Evolutionary conservation across 1,139 yeast species (phyloP).

Genomic region (Keqinozyma sinolaborantium): DNA sequence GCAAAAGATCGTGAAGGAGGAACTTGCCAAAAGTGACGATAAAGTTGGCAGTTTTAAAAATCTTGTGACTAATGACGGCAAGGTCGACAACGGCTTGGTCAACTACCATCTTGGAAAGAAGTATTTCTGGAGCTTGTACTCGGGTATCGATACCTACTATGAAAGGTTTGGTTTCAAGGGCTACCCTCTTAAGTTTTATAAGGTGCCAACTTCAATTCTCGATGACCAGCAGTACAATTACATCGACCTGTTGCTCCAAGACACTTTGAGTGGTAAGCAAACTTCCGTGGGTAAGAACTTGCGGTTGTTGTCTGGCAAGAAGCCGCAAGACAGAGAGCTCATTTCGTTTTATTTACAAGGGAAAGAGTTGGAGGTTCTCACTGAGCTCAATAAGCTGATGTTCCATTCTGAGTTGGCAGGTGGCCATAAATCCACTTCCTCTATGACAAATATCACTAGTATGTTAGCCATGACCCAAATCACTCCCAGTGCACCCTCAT

Average conservation of each 20-base stretch:
- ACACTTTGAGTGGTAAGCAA: slow-evolving; percentile 7
- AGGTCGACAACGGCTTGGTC: slow-evolving; percentile 29
- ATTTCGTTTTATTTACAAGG: slow-evolving; percentile 30
- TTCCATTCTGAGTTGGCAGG: slow-evolving; percentile 35
- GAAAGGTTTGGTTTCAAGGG: slow-evolving; percentile 37
- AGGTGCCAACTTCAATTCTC: slow-evolving; percentile 23
- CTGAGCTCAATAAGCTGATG: slow-evolving; percentile 34
- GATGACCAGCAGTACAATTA: slow-evolving; percentile 16
- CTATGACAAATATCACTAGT: slow-evolving; percentile 29
- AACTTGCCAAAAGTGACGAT: slow-evolving; percentile 16
- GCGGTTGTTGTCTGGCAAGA: slow-evolving; percentile 22
- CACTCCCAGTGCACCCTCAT: slow-evolving; percentile 22
- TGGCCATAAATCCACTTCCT: slow-evolving; percentile 31
- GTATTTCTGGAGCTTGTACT: slow-evolving; percentile 38
- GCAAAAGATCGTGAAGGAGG: slow-evolving; percentile 21
- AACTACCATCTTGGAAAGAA: slow-evolving; percentile 33
- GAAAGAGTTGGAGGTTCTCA: slow-evolving; percentile 33
- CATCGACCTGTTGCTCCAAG: slow-evolving; percentile 18
- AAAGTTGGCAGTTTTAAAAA: slow-evolving; percentile 26
- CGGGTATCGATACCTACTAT: slow-evolving; percentile 31
- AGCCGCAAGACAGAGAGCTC: slow-evolving; percentile 27
- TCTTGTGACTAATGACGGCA: slow-evolving; percentile 28
- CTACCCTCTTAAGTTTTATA: slow-evolving; percentile 34
- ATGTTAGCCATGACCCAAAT: slow-evolving; percentile 21
- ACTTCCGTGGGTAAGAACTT: slow-evolving; percentile 25